phyloP scores from a whole-genome alignment of 371 early-diverging fungal species.

The Dinochytrium kinnereticum region DNA sequence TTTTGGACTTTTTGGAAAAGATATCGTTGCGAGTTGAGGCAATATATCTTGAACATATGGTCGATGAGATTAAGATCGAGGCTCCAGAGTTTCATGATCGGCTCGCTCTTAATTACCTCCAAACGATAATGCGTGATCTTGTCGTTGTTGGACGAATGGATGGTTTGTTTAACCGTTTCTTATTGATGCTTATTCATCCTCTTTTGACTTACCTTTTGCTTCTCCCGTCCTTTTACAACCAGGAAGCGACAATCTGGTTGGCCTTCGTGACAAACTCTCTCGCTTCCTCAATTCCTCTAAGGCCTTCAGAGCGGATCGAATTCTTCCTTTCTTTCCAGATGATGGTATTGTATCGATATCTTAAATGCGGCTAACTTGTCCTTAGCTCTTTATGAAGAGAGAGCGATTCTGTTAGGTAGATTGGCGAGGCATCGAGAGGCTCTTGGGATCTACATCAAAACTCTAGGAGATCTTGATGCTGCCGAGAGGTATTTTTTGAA shows the following conservation, averaged over 20 bases:
- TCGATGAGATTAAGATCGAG: conserved; percentile 69
- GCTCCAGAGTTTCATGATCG: conserved; percentile 80
- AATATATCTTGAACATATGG: conserved; percentile 78
- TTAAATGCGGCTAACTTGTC: no score
- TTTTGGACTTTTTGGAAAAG: conserved; percentile 38
- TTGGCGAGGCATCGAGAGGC: conserved; percentile 89
- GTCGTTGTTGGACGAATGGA: background rate
- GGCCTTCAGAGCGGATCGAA: conserved; percentile 75
- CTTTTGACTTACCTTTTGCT: no score
- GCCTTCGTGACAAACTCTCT: conserved; percentile 28
- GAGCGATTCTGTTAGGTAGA: conserved; percentile 80
- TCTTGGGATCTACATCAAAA: conserved; percentile 78
- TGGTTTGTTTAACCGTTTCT: background rate
- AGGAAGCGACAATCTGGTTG: conserved; percentile 47
- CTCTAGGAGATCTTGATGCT: conserved; percentile 69
- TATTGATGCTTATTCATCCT: no score
- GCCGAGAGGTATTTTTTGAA: conserved; percentile 63
- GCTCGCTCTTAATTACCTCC: conserved; percentile 73
- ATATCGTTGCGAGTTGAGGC: conserved; percentile 59
- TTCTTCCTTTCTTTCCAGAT: conserved; percentile 75
- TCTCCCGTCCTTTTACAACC: background rate
- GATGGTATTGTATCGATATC: no score
- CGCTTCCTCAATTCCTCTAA: conserved; percentile 71
- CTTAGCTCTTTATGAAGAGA: conserved; percentile 73
- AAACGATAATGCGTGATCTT: conserved; percentile 50